phyloP scores from a whole-genome alignment of 495 filamentous ascomycete species.

The Zalerion maritima region DNA sequence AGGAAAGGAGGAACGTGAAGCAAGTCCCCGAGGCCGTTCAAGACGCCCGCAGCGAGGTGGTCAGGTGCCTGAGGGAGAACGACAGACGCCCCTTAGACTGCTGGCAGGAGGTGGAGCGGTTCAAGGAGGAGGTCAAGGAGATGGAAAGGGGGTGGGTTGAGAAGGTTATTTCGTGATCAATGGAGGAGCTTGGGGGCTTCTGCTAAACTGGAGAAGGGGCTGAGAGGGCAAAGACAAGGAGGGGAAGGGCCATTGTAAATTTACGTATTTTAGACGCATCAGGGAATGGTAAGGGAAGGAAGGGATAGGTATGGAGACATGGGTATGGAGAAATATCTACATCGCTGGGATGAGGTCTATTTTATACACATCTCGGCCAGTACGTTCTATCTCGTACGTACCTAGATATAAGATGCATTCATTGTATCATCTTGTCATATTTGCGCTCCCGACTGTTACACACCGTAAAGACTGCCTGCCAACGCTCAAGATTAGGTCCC shows the following conservation, averaged over 20 bases:
- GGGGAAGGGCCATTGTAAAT: slow-evolving; percentile 5
- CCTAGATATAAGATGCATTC: slow-evolving; percentile 12
- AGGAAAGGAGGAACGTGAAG: slow-evolving; percentile 56
- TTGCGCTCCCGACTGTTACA: neutral
- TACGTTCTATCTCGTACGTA: too few species aligned
- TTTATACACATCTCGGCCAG: too few species aligned
- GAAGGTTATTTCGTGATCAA: slow-evolving; percentile 45
- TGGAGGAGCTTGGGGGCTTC: neutral
- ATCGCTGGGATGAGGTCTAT: neutral
- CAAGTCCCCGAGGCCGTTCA: slow-evolving; percentile 47
- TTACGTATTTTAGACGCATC: slow-evolving; percentile 3
- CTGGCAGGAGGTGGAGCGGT: slow-evolving; percentile 84
- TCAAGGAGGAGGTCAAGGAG: slow-evolving; percentile 71
- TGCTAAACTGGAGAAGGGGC: neutral
- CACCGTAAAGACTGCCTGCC: slow-evolving; percentile 14
- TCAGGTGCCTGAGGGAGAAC: slow-evolving; percentile 69
- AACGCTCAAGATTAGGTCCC: too few species aligned
- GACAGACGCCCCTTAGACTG: slow-evolving; percentile 87
- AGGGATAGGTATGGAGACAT: neutral
- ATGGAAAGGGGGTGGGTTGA: slow-evolving; percentile 81
- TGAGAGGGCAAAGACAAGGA: neutral
- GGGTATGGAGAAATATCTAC: neutral
- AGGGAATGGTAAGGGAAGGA: slow-evolving; percentile 1
- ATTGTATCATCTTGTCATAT: neutral
- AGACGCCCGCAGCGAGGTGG: slow-evolving; percentile 59